Evolutionary conservation across 192 early-diverging fungal species (phyloP).

Genomic region (Mortierella alpina): DNA sequence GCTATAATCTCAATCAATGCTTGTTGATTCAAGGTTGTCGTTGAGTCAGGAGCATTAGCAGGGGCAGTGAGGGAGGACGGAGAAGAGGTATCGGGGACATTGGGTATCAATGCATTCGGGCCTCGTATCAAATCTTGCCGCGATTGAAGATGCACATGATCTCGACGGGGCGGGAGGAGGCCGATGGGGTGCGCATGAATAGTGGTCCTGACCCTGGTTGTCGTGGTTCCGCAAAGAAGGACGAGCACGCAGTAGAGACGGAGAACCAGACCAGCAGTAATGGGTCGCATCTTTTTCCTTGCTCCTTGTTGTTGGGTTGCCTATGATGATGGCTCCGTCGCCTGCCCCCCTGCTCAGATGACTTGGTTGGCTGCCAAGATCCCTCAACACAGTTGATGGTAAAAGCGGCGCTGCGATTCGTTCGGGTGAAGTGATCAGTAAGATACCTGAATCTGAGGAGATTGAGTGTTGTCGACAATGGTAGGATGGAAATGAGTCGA

Average conservation of each 20-base stretch:
- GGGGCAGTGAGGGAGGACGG: neutral
- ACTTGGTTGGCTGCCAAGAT: neutral
- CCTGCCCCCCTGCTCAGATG: conserved; percentile 5
- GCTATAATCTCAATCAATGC: conserved; percentile 32
- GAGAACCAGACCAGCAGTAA: conserved; percentile 14
- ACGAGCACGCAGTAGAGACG: conserved; percentile 20
- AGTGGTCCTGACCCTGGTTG: neutral
- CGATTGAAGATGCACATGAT: neutral
- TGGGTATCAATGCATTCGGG: neutral
- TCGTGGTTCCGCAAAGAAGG: conserved; percentile 11
- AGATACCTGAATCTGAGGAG: too few relatives aligned
- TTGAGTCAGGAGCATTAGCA: neutral
- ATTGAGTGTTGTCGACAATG: too few relatives aligned
- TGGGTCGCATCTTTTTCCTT: conserved; percentile 3
- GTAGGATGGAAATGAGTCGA: too few relatives aligned
- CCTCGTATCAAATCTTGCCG: neutral
- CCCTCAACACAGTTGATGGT: neutral
- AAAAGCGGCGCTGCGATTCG: too few relatives aligned
- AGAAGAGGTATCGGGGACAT: neutral
- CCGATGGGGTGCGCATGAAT: conserved; percentile 32
- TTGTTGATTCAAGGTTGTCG: conserved; percentile 11
- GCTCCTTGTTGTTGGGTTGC: neutral
- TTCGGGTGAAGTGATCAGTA: too few relatives aligned
- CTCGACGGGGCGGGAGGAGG: neutral
- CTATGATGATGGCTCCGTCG: neutral